These are phyloP conservation scores for Phyllosticta ampelicida DNA, from an alignment of 2,329 filamentous ascomycete genomes.

Conservation along the genomic window DNA sequence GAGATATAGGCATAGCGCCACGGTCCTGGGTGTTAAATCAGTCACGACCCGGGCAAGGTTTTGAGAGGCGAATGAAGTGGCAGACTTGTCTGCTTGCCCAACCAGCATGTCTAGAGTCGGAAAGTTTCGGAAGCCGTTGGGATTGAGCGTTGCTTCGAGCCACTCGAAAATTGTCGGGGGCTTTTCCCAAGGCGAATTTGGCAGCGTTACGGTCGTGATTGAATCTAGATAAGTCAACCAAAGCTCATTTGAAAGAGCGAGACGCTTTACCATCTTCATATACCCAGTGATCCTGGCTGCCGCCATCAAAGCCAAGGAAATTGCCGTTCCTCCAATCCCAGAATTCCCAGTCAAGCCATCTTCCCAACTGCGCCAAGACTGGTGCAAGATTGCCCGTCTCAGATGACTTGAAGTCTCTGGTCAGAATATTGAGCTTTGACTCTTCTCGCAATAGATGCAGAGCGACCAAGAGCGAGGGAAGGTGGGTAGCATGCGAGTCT, in stretches of 20 bases:
- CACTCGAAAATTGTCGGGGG: conserved; percentile 52
- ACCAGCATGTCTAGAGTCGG: conserved; percentile 26
- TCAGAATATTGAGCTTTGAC: conserved; percentile 61
- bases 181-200: conserved; percentile 26
- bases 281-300: conserved; percentile 41
- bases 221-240: conserved; percentile 2
- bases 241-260: not conserved
- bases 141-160: conserved; percentile 24
- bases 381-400: conserved; percentile 50
- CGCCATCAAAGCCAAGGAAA: conserved; percentile 52
- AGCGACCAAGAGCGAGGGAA: conserved; percentile 56
- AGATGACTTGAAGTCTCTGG: conserved; percentile 36
- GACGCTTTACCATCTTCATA: conserved; percentile 42
- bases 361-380: conserved; percentile 66
- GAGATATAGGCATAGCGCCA: conserved; percentile 60
- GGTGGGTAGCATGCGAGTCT: conserved; percentile 30
- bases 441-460: conserved; percentile 87
- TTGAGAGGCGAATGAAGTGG: not conserved
- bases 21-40: conserved; percentile 40
- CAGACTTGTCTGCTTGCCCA: conserved; percentile 3
- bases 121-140: conserved; percentile 22
- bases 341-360: conserved; percentile 66
- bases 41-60: conserved; percentile 1
- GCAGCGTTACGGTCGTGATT: conserved; percentile 12
- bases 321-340: conserved; percentile 45